Evolutionary conservation across 306 rosid genomes (phyloP), one percentile per base, ranked within the genome.

Genomic region (Betula pendula): DNA sequence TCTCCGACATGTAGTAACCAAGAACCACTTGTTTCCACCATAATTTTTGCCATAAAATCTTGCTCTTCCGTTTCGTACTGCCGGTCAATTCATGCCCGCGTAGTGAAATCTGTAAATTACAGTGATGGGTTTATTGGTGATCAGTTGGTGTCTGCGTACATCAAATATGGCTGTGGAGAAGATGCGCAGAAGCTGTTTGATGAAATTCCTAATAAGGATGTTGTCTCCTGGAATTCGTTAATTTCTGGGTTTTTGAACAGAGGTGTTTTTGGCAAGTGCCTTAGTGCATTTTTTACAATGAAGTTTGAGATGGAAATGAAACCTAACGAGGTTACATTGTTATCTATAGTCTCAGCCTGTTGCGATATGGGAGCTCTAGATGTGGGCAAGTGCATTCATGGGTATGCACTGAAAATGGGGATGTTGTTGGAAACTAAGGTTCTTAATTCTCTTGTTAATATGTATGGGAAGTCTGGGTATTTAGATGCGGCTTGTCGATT

Each of bases 41-140:
- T 90, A 19, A 76, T 92, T 71, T 51, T 40, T 73, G 85, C 91
- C 45, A 66, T 90, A 25, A 86, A 56, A 62, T 83, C 87, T 58
- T 90, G 90, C 70, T 63, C 80, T 73, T 87, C 87, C 63, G 27
- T 86, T 58, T 84, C 81, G 35, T 77, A 74, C 77, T 84, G 86
- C 85, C 84, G 84, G 43, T 67, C 49, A 72, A 81, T 92, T 75
- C 97, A 92, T 73, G 90, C 90, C 53, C 84, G 81, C 20, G 91
- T 90, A 6, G 55, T 90, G 78, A 92, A 90, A 63, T 90, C 90
- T n/a, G 68, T 80, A 27, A 53, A 80, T 81, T 92, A 81, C 49
- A 75, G 87, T 74, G 87, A 87, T 80, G 97, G 96, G 17, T 90
- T 90, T 66, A 85, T 90, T 43, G 97, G 96, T 17, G 96, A 92